These are phyloP conservation scores for Trametes pubescens DNA, from an alignment of 1,284 basidiomycete species.

Conservation along the genomic window DNA sequence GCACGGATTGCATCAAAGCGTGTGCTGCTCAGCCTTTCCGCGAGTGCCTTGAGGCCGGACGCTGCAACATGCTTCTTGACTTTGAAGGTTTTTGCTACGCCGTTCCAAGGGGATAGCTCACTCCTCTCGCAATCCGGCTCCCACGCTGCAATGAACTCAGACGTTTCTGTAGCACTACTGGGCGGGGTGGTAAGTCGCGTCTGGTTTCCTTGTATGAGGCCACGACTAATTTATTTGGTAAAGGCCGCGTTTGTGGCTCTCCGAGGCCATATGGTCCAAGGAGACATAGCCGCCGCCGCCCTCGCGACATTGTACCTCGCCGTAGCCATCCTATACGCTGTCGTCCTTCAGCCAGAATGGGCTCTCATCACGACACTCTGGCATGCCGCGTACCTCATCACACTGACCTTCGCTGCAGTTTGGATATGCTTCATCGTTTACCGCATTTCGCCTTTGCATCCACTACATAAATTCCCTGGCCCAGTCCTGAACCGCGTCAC, in stretches of 20 bases:
- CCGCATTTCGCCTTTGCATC: constrained; percentile 42
- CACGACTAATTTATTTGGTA: no score
- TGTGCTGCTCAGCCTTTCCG: no score
- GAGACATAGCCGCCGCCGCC: background rate
- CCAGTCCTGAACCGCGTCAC: constrained; percentile 36
- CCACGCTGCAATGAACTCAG: no score
- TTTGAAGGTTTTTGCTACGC: no score
- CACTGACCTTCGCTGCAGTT: background rate
- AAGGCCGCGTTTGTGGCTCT: background rate
- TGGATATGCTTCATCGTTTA: constrained; percentile 34
- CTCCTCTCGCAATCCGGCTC: no score
- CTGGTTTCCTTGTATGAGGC: no score
- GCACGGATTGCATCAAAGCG: no score
- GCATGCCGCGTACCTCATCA: background rate
- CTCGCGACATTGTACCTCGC: background rate
- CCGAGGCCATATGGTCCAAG: constrained; percentile 3
- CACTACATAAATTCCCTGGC: constrained; percentile 39
- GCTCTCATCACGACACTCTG: background rate
- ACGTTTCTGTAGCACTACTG: no score
- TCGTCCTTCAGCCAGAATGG: background rate
- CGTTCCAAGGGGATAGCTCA: no score
- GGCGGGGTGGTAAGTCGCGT: no score
- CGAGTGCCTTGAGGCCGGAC: no score
- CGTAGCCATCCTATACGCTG: background rate
- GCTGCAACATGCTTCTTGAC: no score